A percentile compares a stretch with the other conserved stretches of the same genome.
These are phyloP conservation scores for Phytopythium mirpurense DNA, from an alignment of 352 stramenopile species.

Conservation along the genomic window DNA sequence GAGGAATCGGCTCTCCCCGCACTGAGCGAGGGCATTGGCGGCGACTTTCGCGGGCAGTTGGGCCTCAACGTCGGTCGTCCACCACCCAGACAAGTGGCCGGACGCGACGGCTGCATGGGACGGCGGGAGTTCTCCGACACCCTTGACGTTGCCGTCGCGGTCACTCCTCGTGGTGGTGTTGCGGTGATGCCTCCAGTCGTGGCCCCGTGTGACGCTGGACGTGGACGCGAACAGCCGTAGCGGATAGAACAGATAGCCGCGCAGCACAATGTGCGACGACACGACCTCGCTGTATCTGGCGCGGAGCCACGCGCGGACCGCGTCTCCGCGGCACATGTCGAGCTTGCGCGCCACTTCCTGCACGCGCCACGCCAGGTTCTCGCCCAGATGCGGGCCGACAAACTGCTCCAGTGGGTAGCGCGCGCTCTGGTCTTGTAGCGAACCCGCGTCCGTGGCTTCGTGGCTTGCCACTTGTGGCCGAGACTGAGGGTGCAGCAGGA, in stretches of 20 bases:
- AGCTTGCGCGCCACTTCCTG: slow-evolving; percentile 68
- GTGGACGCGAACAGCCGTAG: slow-evolving; percentile 41
- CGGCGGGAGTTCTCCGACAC: slow-evolving; percentile 1
- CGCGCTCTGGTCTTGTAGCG: neutral
- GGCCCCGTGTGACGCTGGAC: slow-evolving; percentile 27
- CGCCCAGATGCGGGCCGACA: slow-evolving; percentile 62
- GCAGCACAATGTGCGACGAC: slow-evolving; percentile 50
- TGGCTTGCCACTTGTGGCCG: too few relatives aligned
- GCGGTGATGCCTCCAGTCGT: slow-evolving; percentile 43
- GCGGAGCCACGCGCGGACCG: slow-evolving; percentile 43
- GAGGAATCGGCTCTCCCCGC: slow-evolving; percentile 45
- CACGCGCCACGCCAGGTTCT: slow-evolving; percentile 68
- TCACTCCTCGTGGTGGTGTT: slow-evolving; percentile 14
- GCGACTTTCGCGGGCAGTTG: slow-evolving; percentile 33
- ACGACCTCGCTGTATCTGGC: slow-evolving; percentile 48
- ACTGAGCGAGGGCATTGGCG: slow-evolving; percentile 16
- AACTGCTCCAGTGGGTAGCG: slow-evolving; percentile 52
- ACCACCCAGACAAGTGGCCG: slow-evolving; percentile 61
- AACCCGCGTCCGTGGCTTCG: too few relatives aligned
- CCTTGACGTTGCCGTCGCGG: neutral
- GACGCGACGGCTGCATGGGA: slow-evolving; percentile 28
- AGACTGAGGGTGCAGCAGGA: slow-evolving; percentile 59
- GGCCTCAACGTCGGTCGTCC: slow-evolving; percentile 41
- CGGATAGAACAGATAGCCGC: slow-evolving; percentile 66
- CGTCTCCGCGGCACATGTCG: slow-evolving; percentile 46